phyloP scores from a whole-genome alignment of 2,329 filamentous ascomycete species.

The Apiospora marii region DNA sequence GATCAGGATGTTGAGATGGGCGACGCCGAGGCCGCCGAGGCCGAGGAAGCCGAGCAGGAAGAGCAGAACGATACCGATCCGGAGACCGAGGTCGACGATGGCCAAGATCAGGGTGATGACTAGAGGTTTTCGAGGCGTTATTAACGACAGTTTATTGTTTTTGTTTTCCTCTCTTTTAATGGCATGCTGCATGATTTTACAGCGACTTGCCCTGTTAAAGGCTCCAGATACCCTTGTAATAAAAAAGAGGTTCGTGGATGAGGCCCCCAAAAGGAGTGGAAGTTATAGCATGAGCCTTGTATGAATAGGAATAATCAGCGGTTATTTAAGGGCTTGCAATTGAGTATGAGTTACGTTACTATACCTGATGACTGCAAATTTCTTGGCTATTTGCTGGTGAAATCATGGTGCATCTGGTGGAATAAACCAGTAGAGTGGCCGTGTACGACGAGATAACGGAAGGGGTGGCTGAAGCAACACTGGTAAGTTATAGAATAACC shows the following conservation, averaged over 20 bases:
- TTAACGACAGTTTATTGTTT: not conserved
- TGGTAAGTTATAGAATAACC: not conserved
- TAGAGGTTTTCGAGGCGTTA: not conserved
- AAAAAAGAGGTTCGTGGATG: conserved; percentile 4
- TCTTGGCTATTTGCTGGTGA: not conserved
- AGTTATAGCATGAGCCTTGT: conserved; percentile 4
- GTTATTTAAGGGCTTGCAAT: not conserved
- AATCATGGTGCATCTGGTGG: not conserved
- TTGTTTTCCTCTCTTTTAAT: not conserved
- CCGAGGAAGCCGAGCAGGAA: conserved; percentile 30
- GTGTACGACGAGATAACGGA: not conserved
- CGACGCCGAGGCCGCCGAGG: conserved; percentile 29
- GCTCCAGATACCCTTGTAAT: conserved; percentile 20
- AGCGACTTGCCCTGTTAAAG: conserved; percentile 9
- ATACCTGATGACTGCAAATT: not conserved
- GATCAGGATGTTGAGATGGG: conserved; percentile 31
- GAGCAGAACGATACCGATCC: conserved; percentile 43
- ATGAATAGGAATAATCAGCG: conserved; percentile 16
- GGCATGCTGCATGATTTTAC: not conserved
- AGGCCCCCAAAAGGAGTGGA: conserved; percentile 9
- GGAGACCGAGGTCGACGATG: conserved; percentile 45
- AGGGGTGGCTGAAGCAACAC: not conserved
- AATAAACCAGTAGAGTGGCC: not conserved
- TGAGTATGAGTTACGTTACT: not conserved
- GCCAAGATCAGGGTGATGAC: conserved; percentile 23